Base-by-base conservation (phyloP, 192 early-diverging fungal genomes). In the Backusella liffmaniae region DNA sequence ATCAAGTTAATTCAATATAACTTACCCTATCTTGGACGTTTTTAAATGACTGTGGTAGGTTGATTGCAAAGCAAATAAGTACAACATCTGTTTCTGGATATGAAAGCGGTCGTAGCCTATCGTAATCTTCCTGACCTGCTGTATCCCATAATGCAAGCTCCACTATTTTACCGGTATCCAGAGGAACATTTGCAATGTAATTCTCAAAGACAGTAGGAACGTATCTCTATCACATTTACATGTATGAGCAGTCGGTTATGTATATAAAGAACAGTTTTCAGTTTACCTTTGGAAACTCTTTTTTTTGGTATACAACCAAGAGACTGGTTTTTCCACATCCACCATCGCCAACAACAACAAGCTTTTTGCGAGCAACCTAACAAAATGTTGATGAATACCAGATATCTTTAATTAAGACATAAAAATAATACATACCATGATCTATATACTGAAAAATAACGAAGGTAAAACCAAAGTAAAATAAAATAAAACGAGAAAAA, bases 281-380 rank as follows among this genome's bases (percentile, higher is more conserved):
- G 87, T 86, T 77, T 86, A 96, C 94, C 84, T 93, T 89, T 44
- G 94, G 95, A 79, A 94, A 95, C 29, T 78, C 75, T 30, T 89
- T 89, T 26, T 92, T 89, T 56, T 89, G 88, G 72, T 89, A 93
- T n/a, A 91, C 90, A 30, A 91, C 92, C 15, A 95, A 80, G 67
- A 95, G 83, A 68, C 88, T 89, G 3, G 94, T 95, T 79, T 95
- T 95, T 18, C 94, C 93, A 67, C 92, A 92, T 35, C 88, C 91
- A 73, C 94, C 94, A 80, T 94, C 93, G 34, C 94, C 94, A 69
- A 95, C 93, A 35, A 93, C 89, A 41, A 95, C 94, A 56, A 95
- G 85, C 75, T 95, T 95, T 74, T 90, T 86, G 32, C 80, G 72
- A 62, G 77, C 49, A 46, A 79, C 44, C 77, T 79, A 70, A 62